Base-by-base conservation (phyloP, 2,329 filamentous ascomycete species). In the Aureobasidium subglaciale region DNA sequence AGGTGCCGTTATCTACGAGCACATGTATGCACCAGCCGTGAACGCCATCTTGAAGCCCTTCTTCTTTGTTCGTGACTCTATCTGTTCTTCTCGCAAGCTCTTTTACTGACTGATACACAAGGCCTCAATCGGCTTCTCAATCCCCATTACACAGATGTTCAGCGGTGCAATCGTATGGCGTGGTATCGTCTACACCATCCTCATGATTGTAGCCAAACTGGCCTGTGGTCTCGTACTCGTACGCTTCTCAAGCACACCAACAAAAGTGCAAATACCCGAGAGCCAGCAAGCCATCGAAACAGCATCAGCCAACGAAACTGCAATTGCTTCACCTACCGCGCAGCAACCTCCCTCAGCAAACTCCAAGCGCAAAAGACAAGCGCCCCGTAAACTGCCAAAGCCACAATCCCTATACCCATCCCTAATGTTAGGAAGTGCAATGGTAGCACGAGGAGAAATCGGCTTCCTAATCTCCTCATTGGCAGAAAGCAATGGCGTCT, bases 401-500 rank as follows among this genome's bases (percentile, higher is more conserved):
- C 53, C 54, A 0, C 68, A 78, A 3, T 89, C 85, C 0, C 70
- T 88, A 1, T 85, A 89, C 59, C 86, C 87, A 0, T 78, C 83
- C 0, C 75, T 78, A 0, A 82, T 91, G 2, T 70, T 91, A 0
- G 84, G 84, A 0, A 73, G 79, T 16, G 81, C 81, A 2, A 92
- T 92, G 87, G 61, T 86, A 0, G 82, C 87, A 0, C 77, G 87
- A n/a, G 87, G 88, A 0, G 88, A 93, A 66, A 88, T 92, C 30
- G 87, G 87, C 0, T 90, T 90, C 59, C 68, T 92, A 40, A 88
- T 93, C 59, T 83, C 84, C 1, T 82, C 84, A 0, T 68, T 90
- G 0, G 85, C 85, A 0, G 78, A 88, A 62, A 76, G 70, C 5
- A 70, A 73, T 13, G 75, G 76, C 0, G 71, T 80, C 10, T 80